Base-by-base conservation (phyloP, 352 stramenopile species). In the Phytopythium helicoides region DNA sequence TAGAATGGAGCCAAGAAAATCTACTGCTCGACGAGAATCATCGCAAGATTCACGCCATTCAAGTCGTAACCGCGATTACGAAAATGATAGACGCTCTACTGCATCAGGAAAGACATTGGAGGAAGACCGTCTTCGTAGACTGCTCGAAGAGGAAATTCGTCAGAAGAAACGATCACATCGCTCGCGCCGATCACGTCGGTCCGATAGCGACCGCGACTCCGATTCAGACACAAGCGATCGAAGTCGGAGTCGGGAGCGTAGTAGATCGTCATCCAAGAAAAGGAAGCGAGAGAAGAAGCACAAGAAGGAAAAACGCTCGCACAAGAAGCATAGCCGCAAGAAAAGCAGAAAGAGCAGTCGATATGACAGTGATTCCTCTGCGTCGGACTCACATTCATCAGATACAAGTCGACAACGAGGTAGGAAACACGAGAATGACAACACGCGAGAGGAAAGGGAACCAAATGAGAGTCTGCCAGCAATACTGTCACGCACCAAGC, bases 141-240 rank as follows among this genome's bases (percentile, higher is more conserved):
- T 79, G 18, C 26, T 76, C 1, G 70, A 80, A 39, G 60, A 71
- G 38, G 66, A 77, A 22, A 55, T 59, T 31, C 47, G 47, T 31
- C 45, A 46, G 19, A 48, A 28, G 9, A 26, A 26, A 41, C 19
- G 34, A 14, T 21, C 28, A 22, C 44, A 37, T 16, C 50, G 31
- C 7, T 56, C 40, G 12, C 18, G 37, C 15, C 14, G 38, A 19
- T 23, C 18, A 15, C 7, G 47, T 15, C 47, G 14, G 11, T 56
- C 15, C n/a, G 19, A 50, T n/a, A 14, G 31, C 38, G 5, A 33
- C 28, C 9, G 39, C 6, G 46, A 56, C 3, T 38, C 39, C 3
- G 52, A 61, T 8, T 41, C 16, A 6, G 50, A 48, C 18, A 40
- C 35, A 4, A 63, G 56, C 18, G 47, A 60, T 14, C 46, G 52